Conservation (phyloP, 2,329 filamentous ascomycete genomes). For the Aspergillus pseudonomiae region DNA sequence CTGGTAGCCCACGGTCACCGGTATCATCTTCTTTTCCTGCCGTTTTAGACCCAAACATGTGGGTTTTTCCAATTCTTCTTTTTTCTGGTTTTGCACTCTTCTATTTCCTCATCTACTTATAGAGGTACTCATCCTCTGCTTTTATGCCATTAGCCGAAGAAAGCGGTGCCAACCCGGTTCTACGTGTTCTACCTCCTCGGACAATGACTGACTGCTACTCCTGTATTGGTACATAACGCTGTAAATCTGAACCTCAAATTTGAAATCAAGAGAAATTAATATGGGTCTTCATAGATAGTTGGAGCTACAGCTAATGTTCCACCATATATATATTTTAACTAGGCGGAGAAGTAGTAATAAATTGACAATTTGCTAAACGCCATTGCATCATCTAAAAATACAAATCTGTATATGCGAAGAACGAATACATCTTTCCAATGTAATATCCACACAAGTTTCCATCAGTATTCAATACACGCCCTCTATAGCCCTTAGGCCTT, state of each 20-base stretch:
- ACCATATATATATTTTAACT: not conserved
- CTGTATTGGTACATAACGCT: constrained; percentile 20
- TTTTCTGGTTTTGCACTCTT: not conserved
- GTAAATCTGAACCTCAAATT: constrained; percentile 18
- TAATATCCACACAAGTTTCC: constrained; percentile 6
- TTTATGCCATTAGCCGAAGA: not conserved
- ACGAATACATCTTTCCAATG: constrained; percentile 27
- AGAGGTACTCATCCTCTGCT: not conserved
- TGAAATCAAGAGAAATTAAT: constrained; percentile 4
- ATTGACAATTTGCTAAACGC: constrained; percentile 20
- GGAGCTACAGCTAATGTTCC: not conserved
- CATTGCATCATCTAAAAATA: constrained; percentile 28
- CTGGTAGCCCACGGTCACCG: constrained; percentile 2
- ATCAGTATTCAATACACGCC: not conserved
- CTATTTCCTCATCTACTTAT: not conserved
- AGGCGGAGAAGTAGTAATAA: constrained; percentile 5
- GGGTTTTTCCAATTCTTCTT: not conserved
- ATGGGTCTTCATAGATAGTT: not conserved
- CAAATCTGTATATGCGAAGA: constrained; percentile 21
- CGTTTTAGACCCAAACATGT: not conserved
- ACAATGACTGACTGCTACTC: constrained; percentile 5
- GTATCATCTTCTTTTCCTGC: not conserved
- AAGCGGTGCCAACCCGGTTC: not conserved
- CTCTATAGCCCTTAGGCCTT: constrained; percentile 14
- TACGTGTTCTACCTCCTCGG: not conserved